These are phyloP conservation scores for Penicillium palitans DNA, from an alignment of 2,329 filamentous ascomycete species.

Conservation along the genomic window DNA sequence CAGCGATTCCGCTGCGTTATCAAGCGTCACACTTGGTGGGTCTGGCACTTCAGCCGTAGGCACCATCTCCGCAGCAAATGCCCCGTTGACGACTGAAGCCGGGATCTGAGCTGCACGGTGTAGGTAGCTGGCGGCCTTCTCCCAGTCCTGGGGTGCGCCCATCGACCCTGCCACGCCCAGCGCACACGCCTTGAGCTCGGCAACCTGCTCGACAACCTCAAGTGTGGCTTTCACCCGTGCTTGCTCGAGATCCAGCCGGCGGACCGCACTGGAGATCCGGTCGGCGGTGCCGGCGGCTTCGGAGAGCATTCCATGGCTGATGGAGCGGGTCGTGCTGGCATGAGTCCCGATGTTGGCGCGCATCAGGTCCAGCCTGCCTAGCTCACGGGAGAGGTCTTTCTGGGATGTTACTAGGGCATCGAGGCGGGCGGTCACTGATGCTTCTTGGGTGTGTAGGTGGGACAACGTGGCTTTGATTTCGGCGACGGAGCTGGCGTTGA, in stretches of 20 bases:
- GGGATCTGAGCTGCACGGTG: constrained; percentile 80
- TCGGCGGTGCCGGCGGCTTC: constrained; percentile 81
- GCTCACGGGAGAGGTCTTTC: constrained; percentile 79
- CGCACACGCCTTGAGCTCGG: constrained; percentile 94
- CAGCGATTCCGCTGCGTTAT: constrained; percentile 82
- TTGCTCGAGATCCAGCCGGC: constrained; percentile 86
- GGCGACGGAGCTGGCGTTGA: constrained; percentile 70
- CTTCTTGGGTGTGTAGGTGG: constrained; percentile 73
- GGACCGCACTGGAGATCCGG: constrained; percentile 82
- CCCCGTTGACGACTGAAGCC: constrained; percentile 73
- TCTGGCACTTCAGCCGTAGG: constrained; percentile 96
- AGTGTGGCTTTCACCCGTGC: constrained; percentile 86
- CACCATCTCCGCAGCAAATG: constrained; percentile 88
- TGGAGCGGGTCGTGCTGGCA: constrained; percentile 74
- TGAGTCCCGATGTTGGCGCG: constrained; percentile 86
- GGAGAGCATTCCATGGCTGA: constrained; percentile 89
- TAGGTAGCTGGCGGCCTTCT: constrained; percentile 88
- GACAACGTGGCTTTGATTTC: constrained; percentile 78
- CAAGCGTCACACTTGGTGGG: constrained; percentile 79
- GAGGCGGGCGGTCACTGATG: constrained; percentile 70
- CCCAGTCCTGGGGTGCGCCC: constrained; percentile 98
- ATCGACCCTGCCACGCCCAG: constrained; percentile 93
- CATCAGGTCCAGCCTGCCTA: constrained; percentile 83
- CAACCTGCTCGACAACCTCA: constrained; percentile 90
- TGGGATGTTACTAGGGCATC: constrained; percentile 78